A percentile compares a stretch with the other conserved stretches of the same genome.
These are phyloP conservation scores for Stramenopiles sp. DNA, from an alignment of 352 stramenopile genomes.

Conservation along the genomic window DNA sequence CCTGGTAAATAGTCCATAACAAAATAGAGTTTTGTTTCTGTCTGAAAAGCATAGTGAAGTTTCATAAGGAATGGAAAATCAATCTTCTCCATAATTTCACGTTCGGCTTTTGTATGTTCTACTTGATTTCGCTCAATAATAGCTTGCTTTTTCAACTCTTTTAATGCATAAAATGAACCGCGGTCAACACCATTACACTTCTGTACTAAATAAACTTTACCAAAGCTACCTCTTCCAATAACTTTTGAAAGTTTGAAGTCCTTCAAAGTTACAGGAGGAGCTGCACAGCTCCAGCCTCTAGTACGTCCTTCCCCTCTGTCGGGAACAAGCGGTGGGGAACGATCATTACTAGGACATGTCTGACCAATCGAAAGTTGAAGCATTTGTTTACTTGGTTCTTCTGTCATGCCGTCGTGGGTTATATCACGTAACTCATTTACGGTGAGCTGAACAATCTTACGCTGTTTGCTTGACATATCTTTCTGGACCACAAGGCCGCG, in stretches of 20 bases:
- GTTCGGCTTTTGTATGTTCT: slow-evolving; percentile 90
- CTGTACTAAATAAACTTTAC: slow-evolving; percentile 71
- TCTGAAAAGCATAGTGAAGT: slow-evolving; percentile 53
- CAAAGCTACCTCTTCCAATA: slow-evolving; percentile 69
- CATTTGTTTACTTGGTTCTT: too few species aligned
- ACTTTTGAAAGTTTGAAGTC: slow-evolving; percentile 77
- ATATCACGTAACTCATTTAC: too few species aligned
- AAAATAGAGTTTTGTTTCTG: slow-evolving; percentile 47
- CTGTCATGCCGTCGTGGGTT: too few species aligned
- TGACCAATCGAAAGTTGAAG: too few species aligned
- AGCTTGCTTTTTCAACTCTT: slow-evolving; percentile 91
- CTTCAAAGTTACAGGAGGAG: slow-evolving; percentile 21
- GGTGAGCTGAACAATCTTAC: too few species aligned
- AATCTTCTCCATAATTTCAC: slow-evolving; percentile 76
- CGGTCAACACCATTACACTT: slow-evolving; percentile 37
- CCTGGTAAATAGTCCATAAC: slow-evolving; percentile 54
- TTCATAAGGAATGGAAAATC: slow-evolving; percentile 87
- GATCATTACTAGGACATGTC: too few species aligned
- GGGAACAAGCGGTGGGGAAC: too few species aligned
- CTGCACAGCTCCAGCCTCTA: slow-evolving; percentile 1
- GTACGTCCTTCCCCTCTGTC: not conserved
- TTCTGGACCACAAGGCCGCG: too few species aligned
- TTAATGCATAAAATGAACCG: slow-evolving; percentile 79
- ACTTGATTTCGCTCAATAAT: slow-evolving; percentile 95
- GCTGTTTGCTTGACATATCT: too few species aligned